phyloP scores from a whole-genome alignment of 805 yeast genomes.

The Pichia cephalocereana region DNA sequence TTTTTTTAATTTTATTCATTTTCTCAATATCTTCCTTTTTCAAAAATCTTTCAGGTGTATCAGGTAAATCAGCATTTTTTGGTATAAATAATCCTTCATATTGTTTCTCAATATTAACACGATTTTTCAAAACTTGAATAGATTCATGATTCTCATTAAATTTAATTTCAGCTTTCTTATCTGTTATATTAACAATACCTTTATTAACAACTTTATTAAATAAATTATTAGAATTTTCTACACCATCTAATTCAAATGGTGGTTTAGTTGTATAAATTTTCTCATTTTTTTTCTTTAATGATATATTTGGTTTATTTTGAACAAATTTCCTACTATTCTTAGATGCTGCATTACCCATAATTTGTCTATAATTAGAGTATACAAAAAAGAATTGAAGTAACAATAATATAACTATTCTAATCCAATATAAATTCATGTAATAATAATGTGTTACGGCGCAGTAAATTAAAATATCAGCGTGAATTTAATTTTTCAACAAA shows the following conservation, averaged over 20 bases:
- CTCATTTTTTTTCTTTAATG: not conserved
- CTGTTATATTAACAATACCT: slow-evolving; percentile 18
- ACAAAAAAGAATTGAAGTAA: too few species aligned
- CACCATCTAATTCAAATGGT: slow-evolving; percentile 7
- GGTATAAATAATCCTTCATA: slow-evolving; percentile 12
- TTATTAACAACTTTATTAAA: slow-evolving; percentile 16
- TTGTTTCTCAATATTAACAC: slow-evolving; percentile 15
- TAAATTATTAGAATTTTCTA: slow-evolving; percentile 3
- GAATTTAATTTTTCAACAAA: too few species aligned
- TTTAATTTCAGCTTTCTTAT: slow-evolving; percentile 1
- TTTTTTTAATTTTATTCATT: slow-evolving; percentile 5
- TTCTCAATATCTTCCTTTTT: slow-evolving; percentile 6
- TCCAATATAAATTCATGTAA: too few species aligned
- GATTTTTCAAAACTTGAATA: slow-evolving; percentile 16
- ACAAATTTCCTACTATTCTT: slow-evolving; percentile 14
- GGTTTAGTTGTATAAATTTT: slow-evolving; percentile 14
- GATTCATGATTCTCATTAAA: slow-evolving; percentile 17
- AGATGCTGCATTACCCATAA: slow-evolving; percentile 21
- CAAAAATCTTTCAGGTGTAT: slow-evolving; percentile 15
- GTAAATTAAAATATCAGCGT: too few species aligned
- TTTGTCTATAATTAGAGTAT: too few species aligned
- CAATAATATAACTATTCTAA: too few species aligned
- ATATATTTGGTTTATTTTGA: slow-evolving; percentile 3
- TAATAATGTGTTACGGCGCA: too few species aligned
- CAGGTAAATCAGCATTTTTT: slow-evolving; percentile 11